Conservation (phyloP, 192 early-diverging fungal genomes). For the Coemansia sp. region DNA sequence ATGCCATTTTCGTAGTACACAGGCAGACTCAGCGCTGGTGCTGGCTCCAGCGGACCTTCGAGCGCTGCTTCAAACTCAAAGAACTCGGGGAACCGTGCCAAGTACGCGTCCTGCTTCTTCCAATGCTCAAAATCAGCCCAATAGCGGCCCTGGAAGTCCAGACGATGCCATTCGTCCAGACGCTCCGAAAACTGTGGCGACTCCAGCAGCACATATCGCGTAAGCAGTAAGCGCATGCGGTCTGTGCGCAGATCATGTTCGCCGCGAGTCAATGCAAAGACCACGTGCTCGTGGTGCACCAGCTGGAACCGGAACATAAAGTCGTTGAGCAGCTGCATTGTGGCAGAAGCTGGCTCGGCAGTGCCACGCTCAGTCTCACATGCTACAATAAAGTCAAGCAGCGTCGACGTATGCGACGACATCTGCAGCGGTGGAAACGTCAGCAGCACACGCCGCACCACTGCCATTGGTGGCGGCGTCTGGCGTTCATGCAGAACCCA, state of each 20-base stretch:
- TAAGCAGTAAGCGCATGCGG: conserved; percentile 53
- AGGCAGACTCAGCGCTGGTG: conserved; percentile 60
- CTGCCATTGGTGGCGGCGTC: conserved; percentile 26
- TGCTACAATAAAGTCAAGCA: conserved; percentile 66
- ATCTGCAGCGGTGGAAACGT: conserved; percentile 69
- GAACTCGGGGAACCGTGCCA: conserved; percentile 69
- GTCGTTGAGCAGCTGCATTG: conserved; percentile 58
- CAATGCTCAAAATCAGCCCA: conserved; percentile 74
- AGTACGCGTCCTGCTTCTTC: conserved; percentile 62
- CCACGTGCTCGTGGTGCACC: conserved; percentile 66
- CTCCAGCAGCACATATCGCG: conserved; percentile 56
- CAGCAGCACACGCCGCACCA: conserved; percentile 66
- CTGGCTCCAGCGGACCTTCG: conserved; percentile 57
- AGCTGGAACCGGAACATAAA: conserved; percentile 73
- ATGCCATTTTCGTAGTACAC: conserved; percentile 72
- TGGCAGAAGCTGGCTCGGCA: conserved; percentile 19
- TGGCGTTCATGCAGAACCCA: conserved; percentile 59
- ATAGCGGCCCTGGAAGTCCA: conserved; percentile 63
- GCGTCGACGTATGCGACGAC: conserved; percentile 64
- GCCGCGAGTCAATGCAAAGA: conserved; percentile 67
- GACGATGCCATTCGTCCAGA: conserved; percentile 63
- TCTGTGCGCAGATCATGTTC: conserved; percentile 57
- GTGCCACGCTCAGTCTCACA: conserved; percentile 20
- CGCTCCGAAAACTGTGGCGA: conserved; percentile 56
- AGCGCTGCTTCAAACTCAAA: conserved; percentile 72